Base-by-base conservation (phyloP, 352 stramenopile genomes). In the Phytopythium sindhum region DNA sequence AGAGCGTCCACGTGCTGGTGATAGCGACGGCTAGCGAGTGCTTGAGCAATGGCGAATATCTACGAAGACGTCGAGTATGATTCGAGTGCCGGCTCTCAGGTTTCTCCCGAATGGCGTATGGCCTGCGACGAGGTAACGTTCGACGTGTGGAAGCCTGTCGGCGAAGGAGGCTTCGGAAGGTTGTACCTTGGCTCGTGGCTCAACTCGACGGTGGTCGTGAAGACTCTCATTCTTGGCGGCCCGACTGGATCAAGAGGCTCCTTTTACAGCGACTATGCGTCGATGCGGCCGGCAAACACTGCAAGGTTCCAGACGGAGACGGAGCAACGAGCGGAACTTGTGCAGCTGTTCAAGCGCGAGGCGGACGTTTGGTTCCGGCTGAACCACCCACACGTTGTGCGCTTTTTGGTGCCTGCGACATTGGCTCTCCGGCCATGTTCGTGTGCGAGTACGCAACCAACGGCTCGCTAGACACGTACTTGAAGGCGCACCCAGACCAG, bases 391-490 rank as follows among this genome's bases (percentile, higher is more conserved):
- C 65, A 83, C 44, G 58, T 83, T 14, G 37, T 86, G 8, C 63
- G 11, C 57, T 86, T 1, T 81, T 72, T 58, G 74, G 74, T 2
- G 72, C 68, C 0, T 83, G 77, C 24, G 69, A 86, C 12, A 66
- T 86, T 9, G 68, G 72, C 21, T 57, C 70, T 0, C 63, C 66
- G 1, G 39, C 62, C 2, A 72, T 77, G 26, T 68, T 84, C 17
- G 73, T 84, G 6, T 80, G 70, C 29, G 77, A 86, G 24, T 72
- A 73, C 19, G 77, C 75, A 2, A 70, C 61, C 24, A 57, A 72
- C 23, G 75, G 75, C 0, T 76, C 81, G 56, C 65, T 86, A 5
- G 73, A 71, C 29, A 52, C 63, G 17, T 84, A 74, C 47, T 71
- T 88, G 9, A 58, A 64, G 28, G n/a, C 56, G 4, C 50, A 72